Evolutionary conservation across 495 filamentous ascomycete species (phyloP), one percentile per base, ranked within the genome.

Genomic region (Parmelia sp.): DNA sequence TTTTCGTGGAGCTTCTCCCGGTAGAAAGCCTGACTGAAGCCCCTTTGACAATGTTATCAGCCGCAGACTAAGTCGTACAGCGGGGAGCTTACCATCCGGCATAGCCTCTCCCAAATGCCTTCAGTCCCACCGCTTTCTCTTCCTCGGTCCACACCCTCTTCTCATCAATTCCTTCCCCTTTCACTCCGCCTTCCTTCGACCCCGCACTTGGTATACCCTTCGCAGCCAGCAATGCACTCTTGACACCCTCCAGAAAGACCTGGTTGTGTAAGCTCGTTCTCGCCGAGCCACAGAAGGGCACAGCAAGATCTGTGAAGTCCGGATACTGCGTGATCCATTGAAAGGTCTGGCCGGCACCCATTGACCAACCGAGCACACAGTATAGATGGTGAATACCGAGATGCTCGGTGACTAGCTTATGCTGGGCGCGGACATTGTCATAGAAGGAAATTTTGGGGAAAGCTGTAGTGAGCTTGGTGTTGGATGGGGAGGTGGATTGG

Each of bases 301-400:
- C 78, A 0, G 78, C 77, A 21, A 87, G 64, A 60, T 90, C 86
- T 78, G 86, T 83, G 68, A 90, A 88, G 23, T 84, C 84, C 0
- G 88, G 87, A 70, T 84, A 90, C 68, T 86, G 84, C 0, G 85
- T 87, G 19, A 83, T 84, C 88, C 88, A 91, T 67, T 90, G 85
- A 65, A 79, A 88, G 2, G 81, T 83, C 68, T 90, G 87, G 1
- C 78, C 85, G 3, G 80, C 87, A 10, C 86, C 87, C 88, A 90
- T 88, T 29, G 81, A 85, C 85, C 86, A 89, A 7, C 88, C 88
- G 0, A 88, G 51, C 4, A 90, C 86, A 19, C 84, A 85, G 27
- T 78, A 76, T 2, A 85, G 74, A 74, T 88, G 87, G 15, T 73
- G 78, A 67, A 90, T 80, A 19, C 80, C 82, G 7, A 90, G 72